Percentiles rank a stretch among this genome's conserved stretches.
Conservation (phyloP, 2,329 filamentous ascomycete species). For the Colletotrichum tanaceti region DNA sequence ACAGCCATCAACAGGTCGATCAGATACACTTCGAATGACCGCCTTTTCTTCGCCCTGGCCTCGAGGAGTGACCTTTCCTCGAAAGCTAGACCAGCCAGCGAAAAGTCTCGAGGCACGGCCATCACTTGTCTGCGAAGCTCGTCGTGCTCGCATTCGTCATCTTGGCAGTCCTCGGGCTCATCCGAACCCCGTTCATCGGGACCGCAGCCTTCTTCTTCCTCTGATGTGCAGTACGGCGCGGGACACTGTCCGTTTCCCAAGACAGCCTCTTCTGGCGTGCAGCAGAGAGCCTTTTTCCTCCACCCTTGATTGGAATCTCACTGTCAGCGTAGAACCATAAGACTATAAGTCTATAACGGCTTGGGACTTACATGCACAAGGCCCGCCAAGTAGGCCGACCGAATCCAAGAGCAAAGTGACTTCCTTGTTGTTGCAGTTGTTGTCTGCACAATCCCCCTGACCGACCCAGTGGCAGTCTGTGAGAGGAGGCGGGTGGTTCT, state of each 20-base stretch:
- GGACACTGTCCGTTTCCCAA: background rate
- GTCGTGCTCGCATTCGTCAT: too few species aligned
- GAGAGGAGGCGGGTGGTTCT: conserved; percentile 9
- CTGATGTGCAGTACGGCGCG: background rate
- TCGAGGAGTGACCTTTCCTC: too few species aligned
- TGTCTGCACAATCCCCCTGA: conserved; percentile 36
- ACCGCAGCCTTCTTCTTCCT: background rate
- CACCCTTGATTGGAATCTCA: background rate
- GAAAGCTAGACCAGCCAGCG: too few species aligned
- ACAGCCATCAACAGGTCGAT: too few species aligned
- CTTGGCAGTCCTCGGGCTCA: too few species aligned
- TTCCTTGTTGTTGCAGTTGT: conserved; percentile 31
- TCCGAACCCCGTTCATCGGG: background rate
- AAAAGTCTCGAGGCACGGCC: too few species aligned
- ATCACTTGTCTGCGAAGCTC: too few species aligned
- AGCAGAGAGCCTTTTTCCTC: conserved; percentile 1
- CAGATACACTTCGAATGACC: too few species aligned
- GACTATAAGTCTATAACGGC: background rate
- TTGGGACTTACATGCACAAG: background rate
- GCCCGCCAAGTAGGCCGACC: background rate
- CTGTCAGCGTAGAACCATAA: background rate
- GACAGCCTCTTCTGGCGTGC: background rate
- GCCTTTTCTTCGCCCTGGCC: too few species aligned
- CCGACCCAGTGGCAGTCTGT: conserved; percentile 39
- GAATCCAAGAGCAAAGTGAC: background rate